These are phyloP conservation scores for Wakefieldia striispora DNA, from an alignment of 768 basidiomycete genomes.

Conservation along the genomic window DNA sequence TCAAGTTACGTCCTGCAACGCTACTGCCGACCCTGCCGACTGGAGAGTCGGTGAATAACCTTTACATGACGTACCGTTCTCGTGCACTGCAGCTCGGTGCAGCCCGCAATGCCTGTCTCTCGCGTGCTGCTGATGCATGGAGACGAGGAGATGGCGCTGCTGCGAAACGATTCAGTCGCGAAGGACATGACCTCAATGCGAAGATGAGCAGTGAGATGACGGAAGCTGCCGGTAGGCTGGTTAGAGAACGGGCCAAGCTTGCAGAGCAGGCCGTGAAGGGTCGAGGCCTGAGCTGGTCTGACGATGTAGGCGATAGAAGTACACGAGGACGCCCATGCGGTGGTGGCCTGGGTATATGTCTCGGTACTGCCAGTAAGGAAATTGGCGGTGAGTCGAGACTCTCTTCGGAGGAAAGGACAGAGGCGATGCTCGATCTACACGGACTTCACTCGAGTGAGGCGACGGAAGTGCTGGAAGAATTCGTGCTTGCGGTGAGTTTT, in stretches of 20 bases:
- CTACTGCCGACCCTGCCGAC: conserved; percentile 88
- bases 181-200: conserved; percentile 90
- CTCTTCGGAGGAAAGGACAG: conserved; percentile 86
- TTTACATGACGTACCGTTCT: conserved; percentile 89
- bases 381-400: conserved; percentile 52
- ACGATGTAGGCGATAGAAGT: conserved; percentile 78
- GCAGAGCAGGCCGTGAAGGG: conserved; percentile 73
- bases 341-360: conserved; percentile 77
- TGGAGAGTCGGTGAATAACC: conserved; percentile 69
- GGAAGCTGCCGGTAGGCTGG: conserved; percentile 79
- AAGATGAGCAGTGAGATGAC: conserved; percentile 88
- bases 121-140: conserved; percentile 95
- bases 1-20: conserved; percentile 79
- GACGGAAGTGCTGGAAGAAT: conserved; percentile 85
- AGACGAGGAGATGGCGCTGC: conserved; percentile 92
- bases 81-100: conserved; percentile 91
- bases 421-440: conserved; percentile 86
- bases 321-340: conserved; percentile 75
- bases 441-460: conserved; percentile 94
- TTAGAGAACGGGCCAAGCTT: conserved; percentile 74
- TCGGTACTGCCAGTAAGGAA: conserved; percentile 77
- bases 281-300: conserved; percentile 73
- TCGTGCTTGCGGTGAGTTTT: conserved; percentile 75
- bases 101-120: conserved; percentile 90
- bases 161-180: conserved; percentile 90